These are phyloP conservation scores for Mortierella sp. DNA, from an alignment of 371 early-diverging fungal species.

Conservation along the genomic window DNA sequence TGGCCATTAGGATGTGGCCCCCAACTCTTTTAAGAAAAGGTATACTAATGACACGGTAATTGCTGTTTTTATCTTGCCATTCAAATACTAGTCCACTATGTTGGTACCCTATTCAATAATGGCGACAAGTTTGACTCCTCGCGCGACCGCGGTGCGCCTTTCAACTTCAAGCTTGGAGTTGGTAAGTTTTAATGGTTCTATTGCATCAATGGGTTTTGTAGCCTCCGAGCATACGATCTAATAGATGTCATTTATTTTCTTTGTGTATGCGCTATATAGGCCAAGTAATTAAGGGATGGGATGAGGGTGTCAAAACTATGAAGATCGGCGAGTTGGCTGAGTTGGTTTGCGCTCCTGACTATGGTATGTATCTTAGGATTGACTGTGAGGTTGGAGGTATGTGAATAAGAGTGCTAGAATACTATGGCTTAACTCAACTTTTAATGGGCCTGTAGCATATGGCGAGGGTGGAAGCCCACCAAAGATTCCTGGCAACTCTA, in stretches of 20 bases:
- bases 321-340: slow-evolving; percentile 69
- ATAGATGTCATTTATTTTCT: not conserved
- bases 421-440: not conserved
- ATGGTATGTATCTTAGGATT: slow-evolving; percentile 58
- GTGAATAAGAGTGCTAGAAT: not conserved
- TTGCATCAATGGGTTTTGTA: not conserved
- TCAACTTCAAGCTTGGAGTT: slow-evolving; percentile 81
- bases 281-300: slow-evolving; percentile 72
- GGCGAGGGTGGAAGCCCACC: slow-evolving; percentile 66
- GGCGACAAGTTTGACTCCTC: slow-evolving; percentile 89
- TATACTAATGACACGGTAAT: not conserved
- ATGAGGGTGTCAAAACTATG: slow-evolving; percentile 72
- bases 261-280: slow-evolving; percentile 15
- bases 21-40: not conserved
- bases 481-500: slow-evolving; percentile 66
- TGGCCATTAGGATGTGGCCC: not conserved
- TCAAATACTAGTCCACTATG: slow-evolving; percentile 77
- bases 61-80: not conserved
- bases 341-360: slow-evolving; percentile 65
- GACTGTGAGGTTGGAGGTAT: not conserved
- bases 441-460: slow-evolving; percentile 58
- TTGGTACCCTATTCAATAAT: slow-evolving; percentile 77
- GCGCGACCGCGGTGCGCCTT: slow-evolving; percentile 76
- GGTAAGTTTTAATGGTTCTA: slow-evolving; percentile 22
- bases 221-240: not conserved